These are phyloP conservation scores for Pyricularia sp. DNA, from an alignment of 2,329 filamentous ascomycete genomes.

Conservation along the genomic window DNA sequence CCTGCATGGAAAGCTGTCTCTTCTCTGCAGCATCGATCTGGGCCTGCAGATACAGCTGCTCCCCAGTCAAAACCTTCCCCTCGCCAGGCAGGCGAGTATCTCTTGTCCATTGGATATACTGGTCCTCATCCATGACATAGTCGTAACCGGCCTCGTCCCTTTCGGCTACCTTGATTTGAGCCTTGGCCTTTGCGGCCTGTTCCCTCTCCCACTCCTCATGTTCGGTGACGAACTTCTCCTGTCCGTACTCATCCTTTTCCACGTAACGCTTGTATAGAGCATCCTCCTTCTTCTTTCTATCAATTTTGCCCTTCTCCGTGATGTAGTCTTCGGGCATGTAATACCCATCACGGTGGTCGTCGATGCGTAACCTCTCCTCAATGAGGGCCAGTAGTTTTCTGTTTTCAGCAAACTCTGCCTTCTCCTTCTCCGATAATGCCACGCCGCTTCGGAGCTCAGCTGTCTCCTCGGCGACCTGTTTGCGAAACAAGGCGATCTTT, in stretches of 20 bases:
- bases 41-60: slow-evolving; percentile 69
- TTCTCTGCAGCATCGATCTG: slow-evolving; percentile 84
- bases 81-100: slow-evolving; percentile 67
- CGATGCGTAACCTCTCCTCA: slow-evolving; percentile 77
- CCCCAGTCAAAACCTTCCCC: slow-evolving; percentile 60
- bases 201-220: slow-evolving; percentile 95
- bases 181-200: slow-evolving; percentile 78
- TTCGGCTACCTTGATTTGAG: slow-evolving; percentile 69
- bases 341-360: slow-evolving; percentile 89
- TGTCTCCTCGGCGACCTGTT: slow-evolving; percentile 83
- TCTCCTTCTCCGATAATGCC: slow-evolving; percentile 67
- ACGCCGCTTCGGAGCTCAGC: slow-evolving; percentile 71
- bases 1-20: slow-evolving; percentile 80
- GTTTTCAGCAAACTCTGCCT: slow-evolving; percentile 82
- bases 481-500: slow-evolving; percentile 73
- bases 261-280: slow-evolving; percentile 86
- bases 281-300: slow-evolving; percentile 78
- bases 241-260: slow-evolving; percentile 76
- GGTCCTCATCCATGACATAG: slow-evolving; percentile 83
- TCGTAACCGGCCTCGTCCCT: slow-evolving; percentile 76
- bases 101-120: slow-evolving; percentile 77
- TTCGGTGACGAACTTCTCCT: slow-evolving; percentile 85
- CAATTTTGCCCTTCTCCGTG: slow-evolving; percentile 84
- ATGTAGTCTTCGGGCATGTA: slow-evolving; percentile 91
- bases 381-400: slow-evolving; percentile 71